Base-by-base conservation (phyloP, 169 alveolate species). In the Eimeria necatrix region DNA sequence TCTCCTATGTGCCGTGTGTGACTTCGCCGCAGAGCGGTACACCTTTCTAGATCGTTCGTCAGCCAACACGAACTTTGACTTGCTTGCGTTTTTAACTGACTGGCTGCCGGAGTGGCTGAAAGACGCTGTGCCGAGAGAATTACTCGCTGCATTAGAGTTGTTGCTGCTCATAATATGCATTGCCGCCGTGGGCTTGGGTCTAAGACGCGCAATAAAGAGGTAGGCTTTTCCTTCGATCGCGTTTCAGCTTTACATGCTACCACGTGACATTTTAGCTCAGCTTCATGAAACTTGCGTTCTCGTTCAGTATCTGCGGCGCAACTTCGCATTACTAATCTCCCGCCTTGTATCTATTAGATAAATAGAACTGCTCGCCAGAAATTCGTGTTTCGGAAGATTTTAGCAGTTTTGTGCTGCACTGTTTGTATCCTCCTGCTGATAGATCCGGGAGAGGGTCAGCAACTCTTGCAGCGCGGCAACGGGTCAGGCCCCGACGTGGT, bases 91-190 rank as follows among this genome's bases (percentile, higher is more conserved):
- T 60, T 64, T 91, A 70, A 91, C 95, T 41, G 49, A 46, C 26
- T 91, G 95, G 95, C 41, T 91, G 78, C 95, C 95, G 2, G 81
- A 85, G n/a, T 91, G 89, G 89, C 86, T 91, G 48, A 74, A 24
- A 24, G 95, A 91, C 7, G 59, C 86, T n/a, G 84, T 91, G 12
- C 95, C 95, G 32, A 56, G 84, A 53, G 80, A 64, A 32, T 20
- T 91, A 20, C 53, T 91, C 59, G 95, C 87, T 20, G 91, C 83
- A 56, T 51, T 78, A 26, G 95, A 91, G 71, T 7, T 78, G 20
- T 46, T 81, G 60, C 20, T 91, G 76, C 24, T 76, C 24, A 32
- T 91, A 4, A 53, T 74, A 7, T 56, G 92, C 80, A 4, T 84
- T 59, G 59, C 92, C 12, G 78, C 46, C 2, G 12, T 84, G 92